A percentile compares a stretch with the other conserved stretches of the same genome.
These are phyloP conservation scores for Vitis hybrid DNA, from an alignment of 177 flowering plant genomes.

Conservation along the genomic window DNA sequence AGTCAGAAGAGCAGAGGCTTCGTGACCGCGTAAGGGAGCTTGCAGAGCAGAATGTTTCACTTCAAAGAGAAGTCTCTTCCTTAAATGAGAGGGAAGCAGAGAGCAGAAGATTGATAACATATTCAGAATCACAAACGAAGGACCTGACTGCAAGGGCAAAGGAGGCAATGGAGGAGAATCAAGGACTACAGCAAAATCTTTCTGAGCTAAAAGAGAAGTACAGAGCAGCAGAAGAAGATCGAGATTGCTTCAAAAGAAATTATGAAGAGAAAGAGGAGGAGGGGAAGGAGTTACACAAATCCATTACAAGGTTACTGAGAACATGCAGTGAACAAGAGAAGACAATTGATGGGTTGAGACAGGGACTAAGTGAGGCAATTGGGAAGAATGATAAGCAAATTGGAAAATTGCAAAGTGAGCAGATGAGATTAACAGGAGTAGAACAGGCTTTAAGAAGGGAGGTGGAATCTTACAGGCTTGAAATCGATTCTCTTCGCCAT, in stretches of 20 bases:
- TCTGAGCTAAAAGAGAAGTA: slow-evolving; percentile 47
- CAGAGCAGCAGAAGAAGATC: slow-evolving; percentile 48
- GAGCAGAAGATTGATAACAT: slow-evolving; percentile 31
- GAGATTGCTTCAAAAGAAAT: slow-evolving; percentile 52
- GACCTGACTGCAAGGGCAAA: slow-evolving; percentile 47
- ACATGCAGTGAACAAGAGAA: slow-evolving; percentile 86
- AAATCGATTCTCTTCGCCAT: slow-evolving; percentile 73
- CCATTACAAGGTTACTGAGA: slow-evolving; percentile 62
- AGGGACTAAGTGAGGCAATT: slow-evolving; percentile 48
- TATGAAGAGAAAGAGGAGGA: slow-evolving; percentile 72
- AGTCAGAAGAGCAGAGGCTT: slow-evolving; percentile 83
- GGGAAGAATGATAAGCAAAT: slow-evolving; percentile 45
- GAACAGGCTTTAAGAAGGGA: slow-evolving; percentile 81
- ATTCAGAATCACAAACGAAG: slow-evolving; percentile 52
- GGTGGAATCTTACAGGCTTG: slow-evolving; percentile 60
- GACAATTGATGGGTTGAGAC: slow-evolving; percentile 71
- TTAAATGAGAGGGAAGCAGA: slow-evolving; percentile 60
- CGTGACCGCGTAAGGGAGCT: slow-evolving; percentile 90
- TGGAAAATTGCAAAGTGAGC: slow-evolving; percentile 63
- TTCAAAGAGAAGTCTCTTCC: slow-evolving; percentile 85
- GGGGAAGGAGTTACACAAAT: slow-evolving; percentile 73
- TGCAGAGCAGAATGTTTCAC: slow-evolving; percentile 92
- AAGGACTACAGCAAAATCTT: slow-evolving; percentile 41
- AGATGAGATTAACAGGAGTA: slow-evolving; percentile 72
- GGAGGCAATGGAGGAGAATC: slow-evolving; percentile 39